A percentile compares a stretch with the other conserved stretches of the same genome.
These are phyloP conservation scores for Penicillium fimorum DNA, from an alignment of 495 filamentous ascomycete genomes.

Conservation along the genomic window DNA sequence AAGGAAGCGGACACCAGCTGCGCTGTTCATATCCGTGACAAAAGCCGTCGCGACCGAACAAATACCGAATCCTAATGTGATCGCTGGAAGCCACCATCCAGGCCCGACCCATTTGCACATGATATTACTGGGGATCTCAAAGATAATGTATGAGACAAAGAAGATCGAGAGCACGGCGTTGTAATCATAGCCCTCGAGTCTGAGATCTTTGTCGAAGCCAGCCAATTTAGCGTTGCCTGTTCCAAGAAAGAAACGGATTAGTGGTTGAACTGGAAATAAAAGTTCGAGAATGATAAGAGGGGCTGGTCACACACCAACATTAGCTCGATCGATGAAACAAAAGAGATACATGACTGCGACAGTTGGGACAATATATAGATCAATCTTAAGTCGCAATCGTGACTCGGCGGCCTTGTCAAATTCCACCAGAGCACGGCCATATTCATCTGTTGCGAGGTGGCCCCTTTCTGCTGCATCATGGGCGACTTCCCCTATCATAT, in stretches of 20 bases:
- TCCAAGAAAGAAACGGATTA: constrained; percentile 9
- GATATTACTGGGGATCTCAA: constrained; percentile 76
- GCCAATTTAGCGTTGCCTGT: constrained; percentile 39
- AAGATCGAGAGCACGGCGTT: constrained; percentile 67
- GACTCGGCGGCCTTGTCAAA: constrained; percentile 60
- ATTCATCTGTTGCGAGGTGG: constrained; percentile 59
- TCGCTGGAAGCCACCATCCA: constrained; percentile 50
- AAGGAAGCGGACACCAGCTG: constrained; percentile 49
- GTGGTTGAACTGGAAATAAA: background rate
- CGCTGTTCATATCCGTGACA: constrained; percentile 40
- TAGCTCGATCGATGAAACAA: constrained; percentile 58
- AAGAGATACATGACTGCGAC: constrained; percentile 51
- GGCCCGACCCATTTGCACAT: constrained; percentile 51
- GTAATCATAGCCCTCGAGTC: constrained; percentile 58
- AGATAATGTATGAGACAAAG: constrained; percentile 72
- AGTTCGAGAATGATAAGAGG: background rate
- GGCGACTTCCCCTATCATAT: constrained; percentile 24
- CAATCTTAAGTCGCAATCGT: constrained; percentile 48
- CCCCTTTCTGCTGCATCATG: constrained; percentile 57
- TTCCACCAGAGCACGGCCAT: constrained; percentile 54
- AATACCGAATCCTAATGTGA: constrained; percentile 50
- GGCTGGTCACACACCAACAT: constrained; percentile 51
- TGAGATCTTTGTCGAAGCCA: constrained; percentile 46
- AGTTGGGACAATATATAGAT: constrained; percentile 47
- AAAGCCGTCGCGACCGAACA: constrained; percentile 49